Evolutionary conservation across 495 filamentous ascomycete species (phyloP).

Genomic region (Astrothelium macrocarpum): DNA sequence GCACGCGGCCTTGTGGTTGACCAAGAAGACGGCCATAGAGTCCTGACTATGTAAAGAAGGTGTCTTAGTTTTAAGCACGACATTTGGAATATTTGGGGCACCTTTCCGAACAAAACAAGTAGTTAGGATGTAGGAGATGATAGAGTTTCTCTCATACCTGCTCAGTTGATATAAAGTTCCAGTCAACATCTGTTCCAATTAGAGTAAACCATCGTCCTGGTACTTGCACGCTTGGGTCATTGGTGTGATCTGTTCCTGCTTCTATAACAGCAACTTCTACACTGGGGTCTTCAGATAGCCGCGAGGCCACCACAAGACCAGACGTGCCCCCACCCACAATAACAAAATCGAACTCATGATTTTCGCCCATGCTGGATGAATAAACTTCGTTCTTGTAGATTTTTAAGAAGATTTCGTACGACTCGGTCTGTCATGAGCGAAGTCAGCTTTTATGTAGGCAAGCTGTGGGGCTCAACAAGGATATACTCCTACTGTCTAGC

Average conservation of each 20-base stretch:
- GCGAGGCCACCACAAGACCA: constrained; percentile 13
- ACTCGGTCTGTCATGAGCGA: no score
- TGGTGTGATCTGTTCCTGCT: not conserved
- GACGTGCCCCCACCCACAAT: constrained; percentile 15
- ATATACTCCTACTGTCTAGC: no score
- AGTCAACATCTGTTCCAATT: not conserved
- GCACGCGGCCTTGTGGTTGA: constrained; percentile 19
- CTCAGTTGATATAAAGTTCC: not conserved
- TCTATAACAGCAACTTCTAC: not conserved
- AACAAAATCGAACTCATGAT: constrained; percentile 11
- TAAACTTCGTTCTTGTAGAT: no score
- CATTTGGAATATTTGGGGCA: no score
- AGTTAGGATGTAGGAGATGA: no score
- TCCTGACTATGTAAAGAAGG: not conserved
- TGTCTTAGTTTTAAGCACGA: not conserved
- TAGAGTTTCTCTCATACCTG: no score
- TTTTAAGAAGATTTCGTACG: no score
- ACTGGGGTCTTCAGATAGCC: constrained; percentile 15
- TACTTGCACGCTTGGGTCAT: not conserved
- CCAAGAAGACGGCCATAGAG: constrained; percentile 10
- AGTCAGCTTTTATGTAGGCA: no score
- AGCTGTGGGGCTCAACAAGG: no score
- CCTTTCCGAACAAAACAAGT: no score
- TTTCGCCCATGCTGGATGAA: no score
- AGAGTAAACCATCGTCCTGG: not conserved